A percentile compares a stretch with the other conserved stretches of the same genome.
phyloP scores from a whole-genome alignment of 2,329 filamentous ascomycete genomes.

The Aspergillus fructus region DNA sequence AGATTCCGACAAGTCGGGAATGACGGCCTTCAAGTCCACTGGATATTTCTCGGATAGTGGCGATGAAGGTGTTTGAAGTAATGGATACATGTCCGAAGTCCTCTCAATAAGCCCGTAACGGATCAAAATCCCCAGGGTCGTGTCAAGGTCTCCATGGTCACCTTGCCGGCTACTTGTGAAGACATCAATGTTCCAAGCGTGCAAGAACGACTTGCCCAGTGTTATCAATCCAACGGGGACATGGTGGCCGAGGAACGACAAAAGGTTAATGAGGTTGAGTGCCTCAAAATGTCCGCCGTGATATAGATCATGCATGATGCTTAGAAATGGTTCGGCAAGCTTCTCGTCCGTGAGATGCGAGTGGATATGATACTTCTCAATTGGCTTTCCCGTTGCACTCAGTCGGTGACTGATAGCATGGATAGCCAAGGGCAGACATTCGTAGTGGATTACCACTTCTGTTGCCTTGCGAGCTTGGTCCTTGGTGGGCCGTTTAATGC shows the following conservation, averaged over 20 bases:
- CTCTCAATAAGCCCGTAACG: conserved; percentile 48
- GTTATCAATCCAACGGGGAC: conserved; percentile 66
- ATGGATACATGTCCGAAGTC: conserved; percentile 33
- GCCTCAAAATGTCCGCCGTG: conserved; percentile 50
- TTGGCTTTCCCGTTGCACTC: conserved; percentile 59
- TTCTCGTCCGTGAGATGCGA: conserved; percentile 58
- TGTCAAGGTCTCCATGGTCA: conserved; percentile 44
- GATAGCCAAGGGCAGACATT: conserved; percentile 66
- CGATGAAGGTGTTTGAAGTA: conserved; percentile 17
- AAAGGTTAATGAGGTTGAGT: conserved; percentile 62
- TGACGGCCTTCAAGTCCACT: conserved; percentile 21
- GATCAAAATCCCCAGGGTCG: conserved; percentile 46
- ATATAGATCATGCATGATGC: conserved; percentile 49
- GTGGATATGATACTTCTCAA: conserved; percentile 59
- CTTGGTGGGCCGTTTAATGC: conserved; percentile 55
- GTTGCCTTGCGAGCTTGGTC: conserved; percentile 58
- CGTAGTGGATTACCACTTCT: conserved; percentile 64
- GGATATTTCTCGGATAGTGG: conserved; percentile 24
- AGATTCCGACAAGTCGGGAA: conserved; percentile 33
- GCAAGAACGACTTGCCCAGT: conserved; percentile 48
- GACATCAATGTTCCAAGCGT: conserved; percentile 36
- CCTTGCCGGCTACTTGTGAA: conserved; percentile 35
- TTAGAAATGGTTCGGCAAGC: conserved; percentile 49
- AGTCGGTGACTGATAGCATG: conserved; percentile 65
- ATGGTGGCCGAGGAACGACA: conserved; percentile 65